Percentiles rank a stretch among this genome's conserved stretches.
Evolutionary conservation across 179 eudicot species (phyloP).

Genomic region (Dionaea muscipula): DNA sequence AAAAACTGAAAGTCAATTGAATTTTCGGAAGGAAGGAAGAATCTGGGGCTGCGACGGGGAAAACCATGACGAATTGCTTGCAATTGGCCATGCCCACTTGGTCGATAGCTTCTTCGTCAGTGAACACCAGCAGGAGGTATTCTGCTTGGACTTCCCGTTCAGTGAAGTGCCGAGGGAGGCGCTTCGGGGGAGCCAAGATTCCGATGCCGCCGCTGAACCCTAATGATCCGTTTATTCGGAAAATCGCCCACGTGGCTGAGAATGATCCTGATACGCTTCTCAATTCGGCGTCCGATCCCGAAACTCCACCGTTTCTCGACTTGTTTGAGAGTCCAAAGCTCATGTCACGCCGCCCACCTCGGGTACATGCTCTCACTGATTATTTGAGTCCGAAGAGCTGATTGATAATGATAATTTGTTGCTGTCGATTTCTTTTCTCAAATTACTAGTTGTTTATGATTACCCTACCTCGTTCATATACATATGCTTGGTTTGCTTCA

Average conservation of each 20-base stretch:
- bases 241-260: constrained; percentile 50
- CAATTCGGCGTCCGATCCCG: constrained; percentile 29
- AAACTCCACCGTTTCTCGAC: constrained; percentile 53
- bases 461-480: no score
- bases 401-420: no score
- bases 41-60: no score
- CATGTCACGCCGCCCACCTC: constrained; percentile 78
- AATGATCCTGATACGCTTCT: constrained; percentile 47
- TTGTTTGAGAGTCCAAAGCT: constrained; percentile 49
- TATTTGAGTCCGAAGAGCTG: no score
- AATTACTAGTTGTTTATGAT: no score
- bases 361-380: constrained; percentile 18
- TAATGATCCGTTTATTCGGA: constrained; percentile 59
- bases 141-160: constrained; percentile 14
- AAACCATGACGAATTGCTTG: constrained; percentile 31
- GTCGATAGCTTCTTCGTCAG: constrained; percentile 30
- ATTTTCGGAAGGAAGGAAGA: no score
- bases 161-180: constrained; percentile 17
- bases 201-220: constrained; percentile 70
- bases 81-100: constrained; percentile 42
- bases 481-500: no score
- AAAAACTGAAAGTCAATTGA: no score
- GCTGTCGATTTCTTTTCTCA: no score
- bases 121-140: constrained; percentile 12
- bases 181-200: constrained; percentile 29